phyloP scores from a whole-genome alignment of 768 basidiomycete genomes.

The Xanthoconium purpureum region DNA sequence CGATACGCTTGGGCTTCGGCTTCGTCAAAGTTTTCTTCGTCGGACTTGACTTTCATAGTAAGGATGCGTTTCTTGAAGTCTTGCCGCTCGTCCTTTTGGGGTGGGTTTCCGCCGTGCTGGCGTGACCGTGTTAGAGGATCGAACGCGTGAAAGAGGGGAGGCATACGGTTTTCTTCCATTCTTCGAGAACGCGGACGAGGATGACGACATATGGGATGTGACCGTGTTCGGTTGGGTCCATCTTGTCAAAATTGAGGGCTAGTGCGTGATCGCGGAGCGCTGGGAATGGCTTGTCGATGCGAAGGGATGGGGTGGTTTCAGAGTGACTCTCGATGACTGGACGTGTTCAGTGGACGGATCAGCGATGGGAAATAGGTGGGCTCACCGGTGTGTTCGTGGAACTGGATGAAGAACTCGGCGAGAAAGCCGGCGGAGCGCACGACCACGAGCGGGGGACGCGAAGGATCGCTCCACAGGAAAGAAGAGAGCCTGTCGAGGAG shows the following conservation, averaged over 20 bases:
- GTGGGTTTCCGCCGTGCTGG: conserved; percentile 66
- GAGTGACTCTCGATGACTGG: conserved; percentile 88
- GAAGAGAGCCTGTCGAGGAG: conserved; percentile 58
- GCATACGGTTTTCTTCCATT: conserved; percentile 77
- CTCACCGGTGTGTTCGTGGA: conserved; percentile 82
- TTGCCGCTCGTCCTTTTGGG: conserved; percentile 60
- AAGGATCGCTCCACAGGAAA: conserved; percentile 64
- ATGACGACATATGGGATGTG: conserved; percentile 92
- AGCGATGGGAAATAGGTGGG: conserved; percentile 3
- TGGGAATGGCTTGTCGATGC: conserved; percentile 88
- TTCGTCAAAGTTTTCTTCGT: conserved; percentile 98
- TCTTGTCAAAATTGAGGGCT: conserved; percentile 64
- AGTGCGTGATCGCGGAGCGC: conserved; percentile 70
- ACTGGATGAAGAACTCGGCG: conserved; percentile 85
- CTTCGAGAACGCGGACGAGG: conserved; percentile 75
- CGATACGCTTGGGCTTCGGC: conserved; percentile 86
- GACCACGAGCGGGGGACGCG: conserved; percentile 65
- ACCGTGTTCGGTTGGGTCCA: conserved; percentile 87
- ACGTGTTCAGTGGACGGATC: background rate
- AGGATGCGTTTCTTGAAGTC: conserved; percentile 70
- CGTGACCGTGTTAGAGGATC: background rate
- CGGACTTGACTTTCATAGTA: conserved; percentile 65
- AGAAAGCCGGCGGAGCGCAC: conserved; percentile 88
- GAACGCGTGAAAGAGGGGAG: background rate
- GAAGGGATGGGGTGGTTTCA: conserved; percentile 68